Evolutionary conservation across 768 basidiomycete species (phyloP).

Genomic region (Amanita thiersii): DNA sequence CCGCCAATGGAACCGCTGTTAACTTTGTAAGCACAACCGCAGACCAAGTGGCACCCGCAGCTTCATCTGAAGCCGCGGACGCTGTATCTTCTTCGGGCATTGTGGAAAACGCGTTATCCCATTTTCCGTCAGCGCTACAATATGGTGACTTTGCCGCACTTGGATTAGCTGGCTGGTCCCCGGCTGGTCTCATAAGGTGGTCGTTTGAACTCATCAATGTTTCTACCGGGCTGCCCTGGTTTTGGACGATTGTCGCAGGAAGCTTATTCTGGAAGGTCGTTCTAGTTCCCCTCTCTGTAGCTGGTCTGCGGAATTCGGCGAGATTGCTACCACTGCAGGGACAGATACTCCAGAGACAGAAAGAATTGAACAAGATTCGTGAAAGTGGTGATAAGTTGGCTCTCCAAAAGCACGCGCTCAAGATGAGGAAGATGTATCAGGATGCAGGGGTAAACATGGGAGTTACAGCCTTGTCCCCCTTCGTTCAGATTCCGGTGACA

Average conservation of each 20-base stretch:
- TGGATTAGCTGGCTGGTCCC: conserved; percentile 56
- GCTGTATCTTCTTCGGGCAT: conserved; percentile 1
- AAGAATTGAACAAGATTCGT: conserved; percentile 30
- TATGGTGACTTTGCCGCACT: conserved; percentile 67
- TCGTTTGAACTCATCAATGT: conserved; percentile 65
- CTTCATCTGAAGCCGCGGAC: neutral
- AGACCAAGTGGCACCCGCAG: neutral
- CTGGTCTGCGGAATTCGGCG: conserved; percentile 47
- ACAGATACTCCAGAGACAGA: conserved; percentile 38
- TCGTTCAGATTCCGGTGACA: conserved; percentile 71
- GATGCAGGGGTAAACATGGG: conserved; percentile 58
- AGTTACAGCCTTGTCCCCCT: conserved; percentile 36
- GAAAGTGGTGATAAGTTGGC: conserved; percentile 30
- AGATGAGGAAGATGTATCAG: conserved; percentile 48
- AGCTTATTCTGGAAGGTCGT: conserved; percentile 52
- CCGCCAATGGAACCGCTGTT: neutral
- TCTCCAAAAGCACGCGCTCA: conserved; percentile 44
- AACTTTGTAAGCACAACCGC: neutral
- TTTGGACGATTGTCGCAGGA: conserved; percentile 68
- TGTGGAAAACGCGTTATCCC: conserved; percentile 10
- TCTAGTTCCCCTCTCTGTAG: conserved; percentile 54
- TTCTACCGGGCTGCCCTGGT: conserved; percentile 69
- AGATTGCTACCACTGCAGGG: conserved; percentile 53
- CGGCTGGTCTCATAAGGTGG: conserved; percentile 55
- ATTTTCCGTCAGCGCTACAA: conserved; percentile 39